Base-by-base conservation (phyloP, 2,329 filamentous ascomycete genomes). In the Penicillium capsulatum region DNA sequence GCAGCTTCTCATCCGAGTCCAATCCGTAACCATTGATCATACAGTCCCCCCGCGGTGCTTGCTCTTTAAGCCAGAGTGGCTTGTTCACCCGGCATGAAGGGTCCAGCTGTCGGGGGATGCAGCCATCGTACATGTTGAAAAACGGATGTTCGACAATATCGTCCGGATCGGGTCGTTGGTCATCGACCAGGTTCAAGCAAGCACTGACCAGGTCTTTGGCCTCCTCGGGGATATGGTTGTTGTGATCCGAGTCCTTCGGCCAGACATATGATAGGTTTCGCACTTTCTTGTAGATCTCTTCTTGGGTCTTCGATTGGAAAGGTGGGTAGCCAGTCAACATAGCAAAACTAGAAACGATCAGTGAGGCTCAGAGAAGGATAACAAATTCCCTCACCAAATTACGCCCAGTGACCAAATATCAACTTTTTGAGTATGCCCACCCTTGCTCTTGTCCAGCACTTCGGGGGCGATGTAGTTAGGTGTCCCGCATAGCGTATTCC, bases 391-490 rank as follows among this genome's bases (percentile, higher is more conserved):
- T 71, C 71, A 90, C 82, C 94, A 89, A 62, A 98, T 98, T 52
- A 98, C 92, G 14, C 94, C 92, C 60, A 98, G 75, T 31, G 91
- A 95, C 94, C 94, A 98, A 40, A 98, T 86, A 62, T 98, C 92
- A 3, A 98, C 92, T 73, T 94, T 95, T 61, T 97, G 90, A 52
- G 95, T 92, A 62, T 98, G 92, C 0, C 92, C 92, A 56, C 91
- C 88, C 60, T 87, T 92, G 22, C 85, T 87, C 72, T 92, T 95
- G 59, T 95, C 87, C 36, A 98, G 69, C 46, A 98, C 95, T 60
- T 98, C 92, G 0, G 92, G 92, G 0, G 92, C 92, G 54, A 98
- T 95, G 63, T 98, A 98, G 65, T 98, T 98, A 2, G 92, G 92
- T 3, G 92, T 98, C 42, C 92, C 92, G 55, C 92, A 98, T 44